phyloP scores from a whole-genome alignment of 306 rosid genomes.

The Castanea mollissima region DNA sequence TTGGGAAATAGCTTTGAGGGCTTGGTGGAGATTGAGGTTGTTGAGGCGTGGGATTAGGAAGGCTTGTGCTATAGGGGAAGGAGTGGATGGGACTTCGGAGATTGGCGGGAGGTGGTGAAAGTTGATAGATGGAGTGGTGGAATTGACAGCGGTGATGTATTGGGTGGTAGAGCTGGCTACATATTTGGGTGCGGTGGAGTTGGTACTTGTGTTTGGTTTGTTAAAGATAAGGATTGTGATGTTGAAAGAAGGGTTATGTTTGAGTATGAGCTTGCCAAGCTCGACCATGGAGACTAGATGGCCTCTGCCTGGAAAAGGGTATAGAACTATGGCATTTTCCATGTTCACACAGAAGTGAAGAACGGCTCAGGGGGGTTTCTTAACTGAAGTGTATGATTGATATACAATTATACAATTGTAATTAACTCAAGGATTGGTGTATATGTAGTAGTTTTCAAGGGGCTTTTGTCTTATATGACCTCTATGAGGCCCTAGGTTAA shows the following conservation, averaged over 20 bases:
- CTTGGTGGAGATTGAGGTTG: background rate
- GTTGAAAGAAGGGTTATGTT: constrained; percentile 4
- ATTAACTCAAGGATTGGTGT: too few species aligned
- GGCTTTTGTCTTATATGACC: too few species aligned
- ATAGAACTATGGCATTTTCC: constrained; percentile 17
- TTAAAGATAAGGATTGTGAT: background rate
- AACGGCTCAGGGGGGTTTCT: too few species aligned
- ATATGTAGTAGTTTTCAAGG: too few species aligned
- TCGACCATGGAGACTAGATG: constrained; percentile 26
- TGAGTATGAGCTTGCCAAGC: constrained; percentile 16
- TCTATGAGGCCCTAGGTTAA: too few species aligned
- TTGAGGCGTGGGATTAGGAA: background rate
- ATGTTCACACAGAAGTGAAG: background rate
- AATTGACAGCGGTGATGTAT: background rate
- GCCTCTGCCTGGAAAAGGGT: constrained; percentile 18
- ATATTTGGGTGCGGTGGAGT: background rate
- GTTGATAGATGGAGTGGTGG: constrained; percentile 3
- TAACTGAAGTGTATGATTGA: too few species aligned
- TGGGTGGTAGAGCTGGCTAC: background rate
- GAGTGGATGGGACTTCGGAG: background rate
- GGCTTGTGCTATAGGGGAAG: background rate
- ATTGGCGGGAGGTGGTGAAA: background rate
- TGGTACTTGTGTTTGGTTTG: background rate
- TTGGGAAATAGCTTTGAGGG: background rate
- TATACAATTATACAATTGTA: too few species aligned